Percentiles rank a stretch among this genome's conserved stretches.
phyloP scores from a whole-genome alignment of 345 rosid genomes.

The Hibiscus mutabilis region DNA sequence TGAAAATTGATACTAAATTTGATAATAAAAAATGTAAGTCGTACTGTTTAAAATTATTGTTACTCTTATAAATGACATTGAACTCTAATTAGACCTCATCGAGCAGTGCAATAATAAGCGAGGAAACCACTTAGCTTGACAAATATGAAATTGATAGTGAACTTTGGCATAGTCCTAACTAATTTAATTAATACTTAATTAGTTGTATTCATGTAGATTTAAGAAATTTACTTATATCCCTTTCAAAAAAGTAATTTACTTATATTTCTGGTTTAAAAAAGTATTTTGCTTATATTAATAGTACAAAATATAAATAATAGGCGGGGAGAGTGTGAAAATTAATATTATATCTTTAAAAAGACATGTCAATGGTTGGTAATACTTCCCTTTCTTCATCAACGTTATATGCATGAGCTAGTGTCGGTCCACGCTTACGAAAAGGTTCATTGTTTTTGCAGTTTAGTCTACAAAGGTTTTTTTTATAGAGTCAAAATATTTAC shows the following conservation, averaged over 20 bases:
- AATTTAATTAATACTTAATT: neutral
- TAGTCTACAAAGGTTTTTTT: neutral
- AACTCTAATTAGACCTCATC: neutral
- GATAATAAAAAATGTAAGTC: too few species aligned
- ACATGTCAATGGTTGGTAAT: neutral
- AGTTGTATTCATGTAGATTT: neutral
- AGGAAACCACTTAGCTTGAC: neutral
- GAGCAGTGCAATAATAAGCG: neutral
- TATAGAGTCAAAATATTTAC: neutral
- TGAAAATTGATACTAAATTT: too few species aligned
- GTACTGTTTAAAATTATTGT: neutral
- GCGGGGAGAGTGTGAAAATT: neutral
- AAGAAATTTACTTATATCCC: too few species aligned
- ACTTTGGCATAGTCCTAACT: neutral
- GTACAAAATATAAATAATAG: neutral
- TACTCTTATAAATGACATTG: neutral
- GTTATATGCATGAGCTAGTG: neutral
- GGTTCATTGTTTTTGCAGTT: neutral
- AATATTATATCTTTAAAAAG: neutral
- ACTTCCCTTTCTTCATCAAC: neutral
- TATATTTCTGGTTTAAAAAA: too few species aligned
- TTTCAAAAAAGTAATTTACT: too few species aligned
- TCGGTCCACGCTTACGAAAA: neutral
- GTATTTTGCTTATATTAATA: neutral
- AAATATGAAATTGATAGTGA: neutral